Evolutionary conservation across 2,329 filamentous ascomycete species (phyloP), one percentile per base, ranked within the genome.

Genomic region (Graphilbum sp.): DNA sequence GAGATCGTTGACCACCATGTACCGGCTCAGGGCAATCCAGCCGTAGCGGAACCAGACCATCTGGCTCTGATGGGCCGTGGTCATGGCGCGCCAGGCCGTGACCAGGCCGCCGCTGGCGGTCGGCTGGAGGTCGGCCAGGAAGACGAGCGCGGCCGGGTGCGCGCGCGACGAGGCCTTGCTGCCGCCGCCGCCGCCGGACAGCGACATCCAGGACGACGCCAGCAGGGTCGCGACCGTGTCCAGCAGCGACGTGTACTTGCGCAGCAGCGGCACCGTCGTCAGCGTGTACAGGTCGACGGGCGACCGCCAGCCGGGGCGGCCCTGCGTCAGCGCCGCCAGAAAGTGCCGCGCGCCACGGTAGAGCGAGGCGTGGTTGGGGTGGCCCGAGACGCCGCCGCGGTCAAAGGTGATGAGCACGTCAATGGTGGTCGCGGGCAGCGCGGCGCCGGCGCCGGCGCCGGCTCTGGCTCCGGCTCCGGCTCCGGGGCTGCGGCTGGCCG

Each of bases 31-130:
- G 0, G 73, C 69, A 52, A 98, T 94, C 86, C 87, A 98, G 3
- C 86, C 84, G 72, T 86, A 96, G 8, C 90, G 74, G 54, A 96
- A 98, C 90, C 90, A 98, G 29, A 83, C 74, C 90, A 98, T 98
- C 67, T 98, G 90, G 57, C 86, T 95, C 60, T 75, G 67, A 62
- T 98, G 90, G 21, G 83, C 88, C 39, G 70, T 67, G 2, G 82
- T 86, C 90, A 98, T 98, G 24, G 90, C 87, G 39, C 63, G 68
- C 62, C 87, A 79, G 8, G 84, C 88, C 23, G 67, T 63, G 10
- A 54, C 54, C 41, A 64, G 55, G n/a, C 59, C 62, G 35, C 59
- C 59, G 2, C 51, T 70, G 13, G 38, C 12, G 2, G 45, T 77
- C 65, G 79, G 73, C 5, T 59, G 53, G 15, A 85, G 56, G 32